Conservation (phyloP, 1,284 basidiomycete species). For the Heterobasidion annosum region DNA sequence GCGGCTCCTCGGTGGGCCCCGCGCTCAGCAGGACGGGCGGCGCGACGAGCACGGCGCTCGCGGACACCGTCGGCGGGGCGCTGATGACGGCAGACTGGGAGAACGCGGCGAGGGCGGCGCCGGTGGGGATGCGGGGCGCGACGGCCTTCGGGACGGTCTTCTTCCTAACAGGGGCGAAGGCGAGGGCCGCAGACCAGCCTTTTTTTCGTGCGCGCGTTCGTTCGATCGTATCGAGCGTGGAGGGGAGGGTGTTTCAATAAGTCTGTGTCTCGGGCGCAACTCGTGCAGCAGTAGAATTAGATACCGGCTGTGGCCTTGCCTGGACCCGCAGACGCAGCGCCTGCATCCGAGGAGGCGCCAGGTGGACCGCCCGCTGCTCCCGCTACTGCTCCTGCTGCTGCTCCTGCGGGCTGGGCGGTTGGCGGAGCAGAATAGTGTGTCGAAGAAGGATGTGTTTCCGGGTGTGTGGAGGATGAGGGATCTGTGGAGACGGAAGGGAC, state of each 20-base stretch:
- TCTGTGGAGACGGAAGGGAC: conserved; percentile 27
- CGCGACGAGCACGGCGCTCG: conserved; percentile 63
- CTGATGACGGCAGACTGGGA: conserved; percentile 13
- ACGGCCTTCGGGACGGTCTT: conserved; percentile 42
- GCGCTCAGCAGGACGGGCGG: conserved; percentile 50
- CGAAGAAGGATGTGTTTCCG: not conserved
- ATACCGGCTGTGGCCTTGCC: conserved; percentile 77
- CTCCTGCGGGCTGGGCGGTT: not conserved
- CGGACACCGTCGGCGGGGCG: conserved; percentile 31
- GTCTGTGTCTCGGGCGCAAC: conserved; percentile 20
- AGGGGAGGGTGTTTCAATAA: conserved; percentile 21
- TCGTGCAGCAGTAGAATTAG: conserved; percentile 31
- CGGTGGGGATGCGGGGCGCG: conserved; percentile 41
- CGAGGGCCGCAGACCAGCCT: conserved; percentile 84
- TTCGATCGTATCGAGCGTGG: not conserved
- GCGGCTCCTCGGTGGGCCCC: conserved; percentile 3
- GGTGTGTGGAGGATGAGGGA: conserved; percentile 5
- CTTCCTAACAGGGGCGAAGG: conserved; percentile 63
- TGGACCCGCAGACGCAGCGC: conserved; percentile 24
- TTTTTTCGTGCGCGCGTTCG: conserved; percentile 5
- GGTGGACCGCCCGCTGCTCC: conserved; percentile 14
- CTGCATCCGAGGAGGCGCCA: conserved; percentile 15
- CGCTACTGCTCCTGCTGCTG: not conserved
- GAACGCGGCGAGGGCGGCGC: conserved; percentile 11
- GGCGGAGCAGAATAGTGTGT: conserved; percentile 4